These are phyloP conservation scores for Mycosphaerella arachidis DNA, from an alignment of 2,329 filamentous ascomycete species.

Conservation along the genomic window DNA sequence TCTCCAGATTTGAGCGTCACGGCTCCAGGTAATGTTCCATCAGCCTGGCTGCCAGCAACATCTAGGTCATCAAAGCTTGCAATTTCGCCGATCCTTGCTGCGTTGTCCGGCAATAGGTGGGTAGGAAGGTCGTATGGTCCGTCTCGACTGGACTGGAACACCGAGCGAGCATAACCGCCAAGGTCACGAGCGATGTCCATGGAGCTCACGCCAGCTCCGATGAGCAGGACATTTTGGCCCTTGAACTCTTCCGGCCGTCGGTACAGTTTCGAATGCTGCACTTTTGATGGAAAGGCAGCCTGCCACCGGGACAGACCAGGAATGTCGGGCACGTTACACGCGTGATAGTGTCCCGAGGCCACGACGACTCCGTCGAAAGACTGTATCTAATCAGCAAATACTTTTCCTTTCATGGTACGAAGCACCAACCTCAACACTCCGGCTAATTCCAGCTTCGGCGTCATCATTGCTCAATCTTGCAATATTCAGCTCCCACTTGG, in stretches of 20 bases:
- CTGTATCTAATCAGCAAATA: conserved; percentile 20
- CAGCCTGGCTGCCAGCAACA: not conserved
- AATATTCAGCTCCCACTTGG: conserved; percentile 51
- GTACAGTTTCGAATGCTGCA: conserved; percentile 52
- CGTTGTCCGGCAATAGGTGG: conserved; percentile 51
- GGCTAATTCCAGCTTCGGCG: not conserved
- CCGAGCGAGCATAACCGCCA: conserved; percentile 39
- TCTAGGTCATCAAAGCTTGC: conserved; percentile 39
- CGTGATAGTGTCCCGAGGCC: conserved; percentile 54
- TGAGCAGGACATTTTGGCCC: conserved; percentile 53
- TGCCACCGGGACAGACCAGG: conserved; percentile 47
- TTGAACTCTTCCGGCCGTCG: conserved; percentile 45
- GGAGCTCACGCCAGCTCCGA: conserved; percentile 54
- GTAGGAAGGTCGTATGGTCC: conserved; percentile 57
- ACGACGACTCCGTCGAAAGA: conserved; percentile 50
- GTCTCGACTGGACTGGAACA: conserved; percentile 56
- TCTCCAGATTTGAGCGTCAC: conserved; percentile 52
- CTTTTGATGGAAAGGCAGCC: conserved; percentile 39
- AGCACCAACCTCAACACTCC: conserved; percentile 4
- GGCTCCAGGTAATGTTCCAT: conserved; percentile 45
- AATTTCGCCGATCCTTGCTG: conserved; percentile 51
- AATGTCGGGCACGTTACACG: conserved; percentile 47
- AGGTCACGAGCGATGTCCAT: conserved; percentile 53
- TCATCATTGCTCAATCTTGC: conserved; percentile 37
- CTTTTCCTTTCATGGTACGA: too few species aligned